A percentile compares a stretch with the other conserved stretches of the same genome.
Conservation (phyloP, 768 basidiomycete species). For the Holtermannia corniformis region DNA sequence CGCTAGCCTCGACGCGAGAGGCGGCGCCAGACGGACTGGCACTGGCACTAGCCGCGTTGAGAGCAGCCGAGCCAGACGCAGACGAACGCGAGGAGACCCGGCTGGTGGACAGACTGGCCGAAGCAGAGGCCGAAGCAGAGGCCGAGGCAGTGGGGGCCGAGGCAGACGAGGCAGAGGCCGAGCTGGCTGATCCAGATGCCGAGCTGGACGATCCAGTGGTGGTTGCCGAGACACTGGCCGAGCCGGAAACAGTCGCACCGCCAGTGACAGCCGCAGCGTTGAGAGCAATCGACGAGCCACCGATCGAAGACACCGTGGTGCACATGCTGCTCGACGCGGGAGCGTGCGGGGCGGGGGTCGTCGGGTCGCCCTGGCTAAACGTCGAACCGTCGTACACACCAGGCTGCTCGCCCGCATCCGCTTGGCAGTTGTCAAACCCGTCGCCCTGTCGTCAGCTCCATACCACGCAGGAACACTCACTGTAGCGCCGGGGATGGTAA, state of each 20-base stretch:
- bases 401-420: slow-evolving; percentile 24
- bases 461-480: slow-evolving; percentile 3
- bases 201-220: not conserved
- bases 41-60: not conserved
- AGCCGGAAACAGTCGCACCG: not conserved
- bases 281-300: slow-evolving; percentile 16
- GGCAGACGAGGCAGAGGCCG: not conserved
- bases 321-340: slow-evolving; percentile 57
- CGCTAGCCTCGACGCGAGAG: not conserved
- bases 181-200: not conserved
- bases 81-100: not conserved
- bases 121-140: not conserved
- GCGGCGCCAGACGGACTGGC: not conserved
- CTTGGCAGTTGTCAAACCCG: slow-evolving; percentile 31
- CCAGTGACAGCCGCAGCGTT: slow-evolving; percentile 10
- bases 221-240: not conserved
- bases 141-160: not conserved
- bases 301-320: slow-evolving; percentile 49
- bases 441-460: slow-evolving; percentile 1
- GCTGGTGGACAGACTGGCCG: not conserved
- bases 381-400: slow-evolving; percentile 44
- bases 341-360: slow-evolving; percentile 45
- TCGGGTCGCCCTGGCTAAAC: slow-evolving; percentile 43
- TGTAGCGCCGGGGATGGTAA: slow-evolving; percentile 31
- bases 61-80: not conserved